Conservation (phyloP, 140 eudicot species). For the Anethum foeniculum region DNA sequence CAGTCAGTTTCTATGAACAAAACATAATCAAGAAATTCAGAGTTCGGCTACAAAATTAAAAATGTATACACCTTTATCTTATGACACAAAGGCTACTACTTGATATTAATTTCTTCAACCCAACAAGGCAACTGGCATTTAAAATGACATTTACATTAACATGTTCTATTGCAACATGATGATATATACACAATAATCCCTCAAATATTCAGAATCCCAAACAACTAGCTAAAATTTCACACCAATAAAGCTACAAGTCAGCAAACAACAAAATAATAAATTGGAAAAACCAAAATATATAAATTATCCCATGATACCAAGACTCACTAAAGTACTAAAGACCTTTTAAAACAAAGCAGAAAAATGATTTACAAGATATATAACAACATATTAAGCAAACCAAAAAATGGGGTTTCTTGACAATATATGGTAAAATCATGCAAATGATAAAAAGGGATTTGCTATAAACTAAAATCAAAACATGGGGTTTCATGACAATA, state of each 20-base stretch:
- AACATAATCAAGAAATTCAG: background rate
- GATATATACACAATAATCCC: background rate
- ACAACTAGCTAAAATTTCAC: background rate
- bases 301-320: background rate
- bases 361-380: too few species aligned
- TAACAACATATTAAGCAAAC: background rate
- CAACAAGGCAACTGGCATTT: background rate
- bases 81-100: background rate
- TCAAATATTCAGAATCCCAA: background rate
- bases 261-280: background rate
- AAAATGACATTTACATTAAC: background rate
- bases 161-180: background rate
- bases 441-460: background rate
- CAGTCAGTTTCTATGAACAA: background rate
- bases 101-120: too few species aligned
- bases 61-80: too few species aligned
- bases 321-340: background rate
- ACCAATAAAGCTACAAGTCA: too few species aligned
- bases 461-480: background rate
- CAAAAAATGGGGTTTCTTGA: background rate
- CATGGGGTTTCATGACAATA: too few species aligned
- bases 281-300: background rate
- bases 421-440: background rate
- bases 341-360: too few species aligned
- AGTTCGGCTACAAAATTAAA: background rate